Conservation (phyloP, 1,284 basidiomycete genomes). For the Pascua sp. region DNA sequence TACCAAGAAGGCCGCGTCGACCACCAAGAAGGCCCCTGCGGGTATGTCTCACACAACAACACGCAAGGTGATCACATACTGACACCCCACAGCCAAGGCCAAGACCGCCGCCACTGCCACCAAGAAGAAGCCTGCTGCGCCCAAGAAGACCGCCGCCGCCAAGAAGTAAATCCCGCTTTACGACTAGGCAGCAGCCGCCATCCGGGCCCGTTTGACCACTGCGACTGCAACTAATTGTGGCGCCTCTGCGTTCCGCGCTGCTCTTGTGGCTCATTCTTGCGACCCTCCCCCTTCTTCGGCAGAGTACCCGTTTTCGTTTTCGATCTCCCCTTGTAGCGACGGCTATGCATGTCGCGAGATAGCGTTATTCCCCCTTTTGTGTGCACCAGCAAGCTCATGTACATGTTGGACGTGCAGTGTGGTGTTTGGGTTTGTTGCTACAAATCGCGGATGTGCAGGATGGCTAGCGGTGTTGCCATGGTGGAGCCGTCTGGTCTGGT, state of each 20-base stretch:
- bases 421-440: no score
- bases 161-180: constrained; percentile 11
- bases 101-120: constrained; percentile 8
- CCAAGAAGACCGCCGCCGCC: constrained; percentile 48
- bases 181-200: background rate
- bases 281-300: constrained; percentile 1
- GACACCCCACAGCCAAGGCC: constrained; percentile 15
- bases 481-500: no score
- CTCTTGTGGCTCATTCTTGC: background rate
- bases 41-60: background rate
- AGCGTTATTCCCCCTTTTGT: background rate
- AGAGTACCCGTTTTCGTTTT: constrained; percentile 11
- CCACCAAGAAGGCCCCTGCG: constrained; percentile 30
- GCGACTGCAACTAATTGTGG: background rate
- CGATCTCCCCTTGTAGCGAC: constrained; percentile 6
- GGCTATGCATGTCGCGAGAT: constrained; percentile 3
- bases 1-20: constrained; percentile 49
- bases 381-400: no score
- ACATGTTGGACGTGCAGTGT: no score
- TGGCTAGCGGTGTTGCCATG: no score
- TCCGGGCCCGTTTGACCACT: background rate
- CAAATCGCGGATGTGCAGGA: no score
- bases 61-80: background rate
- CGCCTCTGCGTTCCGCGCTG: background rate
- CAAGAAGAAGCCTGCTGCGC: constrained; percentile 38